Percentiles rank a stretch among this genome's conserved stretches.
These are phyloP conservation scores for Lasiodiplodia theobromae DNA, from an alignment of 2,329 filamentous ascomycete genomes.

Conservation along the genomic window DNA sequence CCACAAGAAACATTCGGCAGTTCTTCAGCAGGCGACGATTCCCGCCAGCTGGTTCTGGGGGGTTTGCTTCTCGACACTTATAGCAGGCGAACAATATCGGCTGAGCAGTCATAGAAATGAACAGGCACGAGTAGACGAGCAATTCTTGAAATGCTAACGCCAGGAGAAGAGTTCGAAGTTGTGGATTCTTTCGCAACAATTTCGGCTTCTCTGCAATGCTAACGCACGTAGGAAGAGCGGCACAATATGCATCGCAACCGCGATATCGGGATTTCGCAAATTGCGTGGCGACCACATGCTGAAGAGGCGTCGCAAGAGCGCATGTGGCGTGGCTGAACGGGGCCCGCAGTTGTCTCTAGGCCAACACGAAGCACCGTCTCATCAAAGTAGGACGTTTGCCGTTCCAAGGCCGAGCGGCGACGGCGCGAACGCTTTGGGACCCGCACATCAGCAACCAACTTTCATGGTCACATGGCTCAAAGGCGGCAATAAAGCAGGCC, in stretches of 20 bases:
- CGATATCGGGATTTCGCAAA: neutral
- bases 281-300: neutral
- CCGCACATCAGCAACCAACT: neutral
- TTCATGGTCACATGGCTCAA: neutral
- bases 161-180: neutral
- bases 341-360: neutral
- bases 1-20: neutral
- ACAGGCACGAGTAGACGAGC: neutral
- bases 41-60: neutral
- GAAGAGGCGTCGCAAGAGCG: neutral
- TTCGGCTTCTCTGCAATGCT: neutral
- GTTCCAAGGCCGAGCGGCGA: neutral
- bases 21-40: neutral
- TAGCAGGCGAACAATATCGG: neutral
- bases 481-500: neutral
- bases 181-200: neutral
- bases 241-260: neutral
- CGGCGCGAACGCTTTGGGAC: neutral
- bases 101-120: neutral
- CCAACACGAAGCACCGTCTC: neutral
- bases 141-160: neutral
- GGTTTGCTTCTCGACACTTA: neutral
- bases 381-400: slow-evolving; percentile 12
- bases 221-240: neutral
- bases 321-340: neutral